phyloP scores from a whole-genome alignment of 1,284 basidiomycete genomes.

The Waitea zeae region DNA sequence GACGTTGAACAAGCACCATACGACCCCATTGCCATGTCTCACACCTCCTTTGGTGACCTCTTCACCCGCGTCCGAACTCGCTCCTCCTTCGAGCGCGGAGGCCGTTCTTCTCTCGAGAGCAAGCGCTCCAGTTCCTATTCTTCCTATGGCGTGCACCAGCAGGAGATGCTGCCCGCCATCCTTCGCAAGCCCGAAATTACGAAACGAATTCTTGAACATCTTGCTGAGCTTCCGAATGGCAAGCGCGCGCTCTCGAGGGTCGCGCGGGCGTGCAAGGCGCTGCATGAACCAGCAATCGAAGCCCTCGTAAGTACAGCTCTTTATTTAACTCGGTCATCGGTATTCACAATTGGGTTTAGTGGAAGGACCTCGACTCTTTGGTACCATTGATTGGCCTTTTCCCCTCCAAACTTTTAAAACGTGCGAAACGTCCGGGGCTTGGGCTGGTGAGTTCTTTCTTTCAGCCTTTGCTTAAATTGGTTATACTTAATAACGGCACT shows the following conservation, averaged over 20 bases:
- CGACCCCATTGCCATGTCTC: no score
- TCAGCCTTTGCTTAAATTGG: neutral
- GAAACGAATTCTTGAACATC: slow-evolving; percentile 45
- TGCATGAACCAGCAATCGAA: slow-evolving; percentile 55
- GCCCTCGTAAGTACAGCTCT: no score
- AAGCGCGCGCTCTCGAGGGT: slow-evolving; percentile 45
- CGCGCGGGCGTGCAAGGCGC: slow-evolving; percentile 52
- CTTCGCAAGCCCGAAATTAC: slow-evolving; percentile 46
- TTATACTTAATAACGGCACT: slow-evolving; percentile 1
- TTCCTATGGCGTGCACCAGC: slow-evolving; percentile 19
- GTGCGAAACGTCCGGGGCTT: slow-evolving; percentile 46
- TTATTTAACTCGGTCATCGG: no score
- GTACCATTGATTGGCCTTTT: slow-evolving; percentile 53
- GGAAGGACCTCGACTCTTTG: slow-evolving; percentile 63
- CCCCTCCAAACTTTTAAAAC: slow-evolving; percentile 45
- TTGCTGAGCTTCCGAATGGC: slow-evolving; percentile 48
- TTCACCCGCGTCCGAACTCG: slow-evolving; percentile 1
- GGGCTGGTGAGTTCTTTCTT: slow-evolving; percentile 48
- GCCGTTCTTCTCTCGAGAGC: neutral
- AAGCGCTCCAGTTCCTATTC: neutral
- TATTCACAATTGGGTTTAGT: no score
- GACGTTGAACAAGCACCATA: no score
- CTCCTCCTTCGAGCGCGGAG: neutral
- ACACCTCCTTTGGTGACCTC: neutral
- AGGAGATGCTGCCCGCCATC: slow-evolving; percentile 27